These are phyloP conservation scores for Metschnikowia drakensbergensis DNA, from an alignment of 805 yeast species.

Conservation along the genomic window DNA sequence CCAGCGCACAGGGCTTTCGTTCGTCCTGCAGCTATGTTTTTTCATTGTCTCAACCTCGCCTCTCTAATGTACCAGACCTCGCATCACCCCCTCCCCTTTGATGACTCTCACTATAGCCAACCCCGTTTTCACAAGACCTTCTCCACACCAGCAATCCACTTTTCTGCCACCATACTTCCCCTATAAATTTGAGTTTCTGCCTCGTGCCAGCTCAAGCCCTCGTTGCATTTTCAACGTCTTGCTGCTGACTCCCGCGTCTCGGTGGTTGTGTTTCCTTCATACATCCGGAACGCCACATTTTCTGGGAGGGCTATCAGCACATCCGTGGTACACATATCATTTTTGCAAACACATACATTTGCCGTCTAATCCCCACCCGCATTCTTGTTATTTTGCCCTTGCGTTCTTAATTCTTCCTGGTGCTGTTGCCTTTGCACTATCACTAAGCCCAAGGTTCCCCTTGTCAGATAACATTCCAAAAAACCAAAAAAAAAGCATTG, in stretches of 20 bases:
- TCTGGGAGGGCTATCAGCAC: not conserved
- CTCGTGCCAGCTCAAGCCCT: not conserved
- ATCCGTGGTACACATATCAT: not conserved
- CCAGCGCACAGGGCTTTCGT: not conserved
- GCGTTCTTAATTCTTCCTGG: not conserved
- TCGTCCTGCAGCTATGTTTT: not conserved
- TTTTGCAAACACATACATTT: not conserved
- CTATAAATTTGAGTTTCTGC: not conserved
- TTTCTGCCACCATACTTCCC: not conserved
- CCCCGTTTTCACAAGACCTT: not conserved
- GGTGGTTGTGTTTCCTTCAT: conserved; percentile 1
- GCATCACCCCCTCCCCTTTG: conserved; percentile 4
- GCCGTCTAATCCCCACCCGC: not conserved
- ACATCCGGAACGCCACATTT: conserved; percentile 5
- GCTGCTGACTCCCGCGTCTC: conserved; percentile 1
- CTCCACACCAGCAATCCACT: not conserved
- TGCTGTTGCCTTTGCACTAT: conserved; percentile 1
- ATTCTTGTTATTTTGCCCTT: not conserved
- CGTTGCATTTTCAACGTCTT: not conserved
- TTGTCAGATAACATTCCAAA: not conserved
- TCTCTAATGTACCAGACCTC: conserved; percentile 6
- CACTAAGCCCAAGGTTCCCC: not conserved
- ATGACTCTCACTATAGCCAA: conserved; percentile 1
- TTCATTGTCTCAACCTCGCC: conserved; percentile 3
- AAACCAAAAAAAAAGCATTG: not conserved